Evolutionary conservation across 495 filamentous ascomycete genomes (phyloP), one percentile per base, ranked within the genome.

Genomic region (Neurospora cerealis): DNA sequence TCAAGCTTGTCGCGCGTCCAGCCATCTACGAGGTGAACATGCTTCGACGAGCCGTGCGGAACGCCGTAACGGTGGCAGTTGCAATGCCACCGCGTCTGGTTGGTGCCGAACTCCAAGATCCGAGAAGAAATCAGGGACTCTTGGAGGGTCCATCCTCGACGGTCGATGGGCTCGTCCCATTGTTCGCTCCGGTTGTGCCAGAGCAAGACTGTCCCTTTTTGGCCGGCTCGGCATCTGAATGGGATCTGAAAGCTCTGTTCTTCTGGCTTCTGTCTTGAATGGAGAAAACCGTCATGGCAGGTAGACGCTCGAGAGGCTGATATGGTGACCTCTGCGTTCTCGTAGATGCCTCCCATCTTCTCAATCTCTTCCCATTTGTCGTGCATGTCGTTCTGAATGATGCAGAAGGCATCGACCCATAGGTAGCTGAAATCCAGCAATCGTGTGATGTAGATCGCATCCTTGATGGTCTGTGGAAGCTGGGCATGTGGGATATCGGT

Each of bases 381-480:
- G 34, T 17, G 38, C 2, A 40, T 13, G 6, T 70, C 62, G 60
- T 73, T 41, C n/a, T 73, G 72, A 3, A 73, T 42, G 15, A 73
- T 73, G 72, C 72, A 73, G 15, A 73, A 46, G 2, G 40, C 17
- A 44, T 73, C 72, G 2, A 73, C 40, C 72, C 72, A 73, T 34
- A 73, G 13, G 36, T 73, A 46, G 28, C 60, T 17, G 13, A 40
- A 21, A 11, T 28, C 72, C 28, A 73, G 37, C 39, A 10, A 1
- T 10, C 38, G 39, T 9, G 72, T 73, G 24, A 70, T 69, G n/a
- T 36, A 15, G 7, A 73, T 42, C 3, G 72, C 40, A 37, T 73
- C 72, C n/a, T 39, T 36, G 13, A 70, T 69, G 54, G 72, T 70
- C 5, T 69, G 36, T 6, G 72, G 72, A 19, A 73, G 72, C 24